Conservation (phyloP, 1,139 yeast species). For the Zhuliangozyma parablackwelliae region DNA sequence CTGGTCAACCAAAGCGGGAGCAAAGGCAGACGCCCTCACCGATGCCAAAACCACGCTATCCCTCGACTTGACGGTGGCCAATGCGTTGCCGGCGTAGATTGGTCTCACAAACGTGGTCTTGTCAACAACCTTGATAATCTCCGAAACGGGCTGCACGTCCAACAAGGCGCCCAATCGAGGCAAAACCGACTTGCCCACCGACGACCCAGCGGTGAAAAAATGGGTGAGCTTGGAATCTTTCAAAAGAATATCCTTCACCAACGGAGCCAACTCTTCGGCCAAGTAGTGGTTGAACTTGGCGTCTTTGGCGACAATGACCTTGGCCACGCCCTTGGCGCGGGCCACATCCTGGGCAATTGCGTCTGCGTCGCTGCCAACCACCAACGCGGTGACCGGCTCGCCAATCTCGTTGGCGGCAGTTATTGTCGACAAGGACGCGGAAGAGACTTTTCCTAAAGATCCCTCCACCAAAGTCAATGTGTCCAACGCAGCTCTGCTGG, state of each 20-base stretch:
- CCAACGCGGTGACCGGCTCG: conserved; percentile 59
- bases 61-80: conserved; percentile 71
- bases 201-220: conserved; percentile 75
- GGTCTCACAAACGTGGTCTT: conserved; percentile 83
- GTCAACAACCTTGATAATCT: conserved; percentile 63
- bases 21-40: conserved; percentile 82
- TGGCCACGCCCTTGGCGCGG: conserved; percentile 36
- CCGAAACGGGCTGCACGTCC: conserved; percentile 86
- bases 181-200: conserved; percentile 80
- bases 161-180: conserved; percentile 85
- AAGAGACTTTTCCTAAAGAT: conserved; percentile 46
- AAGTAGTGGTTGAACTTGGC: conserved; percentile 50
- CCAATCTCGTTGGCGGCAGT: conserved; percentile 64
- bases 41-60: conserved; percentile 68
- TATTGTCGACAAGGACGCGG: conserved; percentile 64
- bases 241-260: conserved; percentile 40
- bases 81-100: conserved; percentile 92
- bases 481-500: conserved; percentile 21
- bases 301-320: conserved; percentile 49
- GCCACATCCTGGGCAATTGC: conserved; percentile 34
- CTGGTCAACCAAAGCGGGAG: conserved; percentile 43
- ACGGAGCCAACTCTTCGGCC: conserved; percentile 65
- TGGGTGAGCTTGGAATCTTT: conserved; percentile 50
- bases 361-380: conserved; percentile 53
- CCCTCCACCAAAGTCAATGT: conserved; percentile 78